Conservation (phyloP, 202 grass and related monocot genomes). For the Carex sylvatica region DNA sequence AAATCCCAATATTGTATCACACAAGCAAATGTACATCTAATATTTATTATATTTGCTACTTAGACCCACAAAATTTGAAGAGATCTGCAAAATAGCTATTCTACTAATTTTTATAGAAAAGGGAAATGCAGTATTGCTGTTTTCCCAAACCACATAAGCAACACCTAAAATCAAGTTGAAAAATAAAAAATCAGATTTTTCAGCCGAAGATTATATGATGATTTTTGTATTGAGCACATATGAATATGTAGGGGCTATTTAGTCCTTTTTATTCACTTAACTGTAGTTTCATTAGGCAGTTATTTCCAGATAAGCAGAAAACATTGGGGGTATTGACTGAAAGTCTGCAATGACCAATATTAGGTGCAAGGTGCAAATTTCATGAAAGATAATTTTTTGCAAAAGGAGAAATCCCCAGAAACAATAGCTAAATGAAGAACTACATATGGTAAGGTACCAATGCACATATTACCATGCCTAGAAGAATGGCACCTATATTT, state of each 20-base stretch:
- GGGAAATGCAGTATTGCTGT: not conserved
- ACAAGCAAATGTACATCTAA: not conserved
- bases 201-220: not conserved
- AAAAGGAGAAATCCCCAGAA: not conserved
- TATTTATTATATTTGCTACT: not conserved
- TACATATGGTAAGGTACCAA: not conserved
- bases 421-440: not conserved
- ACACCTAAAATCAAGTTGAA: not conserved
- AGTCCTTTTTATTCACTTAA: not conserved
- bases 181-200: not conserved
- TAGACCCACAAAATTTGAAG: not conserved
- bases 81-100: not conserved
- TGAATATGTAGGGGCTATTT: constrained; percentile 17
- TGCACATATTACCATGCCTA: not conserved
- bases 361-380: constrained; percentile 3
- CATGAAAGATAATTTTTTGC: not conserved
- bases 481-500: not conserved
- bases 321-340: not conserved
- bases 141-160: not conserved
- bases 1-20: not conserved
- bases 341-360: not conserved
- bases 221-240: not conserved
- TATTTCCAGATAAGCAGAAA: not conserved
- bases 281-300: not conserved
- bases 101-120: not conserved